Conservation (phyloP, 2,329 filamentous ascomycete species). For the Colletotrichum sp. region DNA sequence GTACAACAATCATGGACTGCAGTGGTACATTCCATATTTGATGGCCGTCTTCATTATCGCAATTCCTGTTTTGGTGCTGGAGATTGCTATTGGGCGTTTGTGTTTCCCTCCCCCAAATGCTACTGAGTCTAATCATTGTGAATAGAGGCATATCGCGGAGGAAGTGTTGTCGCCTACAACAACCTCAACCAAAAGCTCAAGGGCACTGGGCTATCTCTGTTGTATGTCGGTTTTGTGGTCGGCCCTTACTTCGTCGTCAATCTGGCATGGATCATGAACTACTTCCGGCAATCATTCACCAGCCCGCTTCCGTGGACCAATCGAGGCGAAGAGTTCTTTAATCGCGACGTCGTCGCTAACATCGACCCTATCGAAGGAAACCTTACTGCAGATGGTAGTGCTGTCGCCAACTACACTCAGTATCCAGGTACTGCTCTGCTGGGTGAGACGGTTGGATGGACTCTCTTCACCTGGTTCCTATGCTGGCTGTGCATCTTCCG, state of each 20-base stretch:
- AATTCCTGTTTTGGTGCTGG: constrained; percentile 60
- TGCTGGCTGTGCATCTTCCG: constrained; percentile 66
- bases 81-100: constrained; percentile 70
- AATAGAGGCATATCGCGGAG: constrained; percentile 56
- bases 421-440: constrained; percentile 53
- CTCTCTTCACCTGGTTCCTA: constrained; percentile 62
- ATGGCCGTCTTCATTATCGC: constrained; percentile 60
- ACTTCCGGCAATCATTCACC: constrained; percentile 60
- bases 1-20: constrained; percentile 64
- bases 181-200: constrained; percentile 58
- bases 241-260: constrained; percentile 63
- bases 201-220: constrained; percentile 56
- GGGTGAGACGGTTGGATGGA: constrained; percentile 63
- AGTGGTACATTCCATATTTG: constrained; percentile 66
- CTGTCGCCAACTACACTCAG: constrained; percentile 38
- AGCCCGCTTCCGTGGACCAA: constrained; percentile 60
- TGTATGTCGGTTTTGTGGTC: constrained; percentile 60
- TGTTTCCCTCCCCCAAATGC: background rate
- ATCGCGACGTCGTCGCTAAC: constrained; percentile 53
- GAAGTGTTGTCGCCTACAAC: constrained; percentile 59
- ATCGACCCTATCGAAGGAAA: constrained; percentile 44
- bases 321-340: constrained; percentile 57
- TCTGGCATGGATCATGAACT: constrained; percentile 64
- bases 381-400: constrained; percentile 37
- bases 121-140: background rate